A percentile compares a stretch with the other conserved stretches of the same genome.
phyloP scores from a whole-genome alignment of 805 yeast species.

The Schizosaccharomyces lindneri region DNA sequence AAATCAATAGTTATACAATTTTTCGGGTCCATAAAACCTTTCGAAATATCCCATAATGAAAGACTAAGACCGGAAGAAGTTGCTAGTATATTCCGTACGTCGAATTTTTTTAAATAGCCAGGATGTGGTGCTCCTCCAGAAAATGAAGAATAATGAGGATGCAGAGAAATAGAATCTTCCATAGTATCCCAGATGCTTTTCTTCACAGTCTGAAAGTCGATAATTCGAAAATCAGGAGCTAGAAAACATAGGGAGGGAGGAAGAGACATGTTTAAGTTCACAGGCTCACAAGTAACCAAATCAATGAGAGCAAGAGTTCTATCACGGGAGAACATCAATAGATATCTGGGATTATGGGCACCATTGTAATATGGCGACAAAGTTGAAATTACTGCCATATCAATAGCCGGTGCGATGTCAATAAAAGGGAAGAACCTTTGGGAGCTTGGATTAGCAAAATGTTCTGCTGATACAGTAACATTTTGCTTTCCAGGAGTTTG shows the following conservation, averaged over 20 bases:
- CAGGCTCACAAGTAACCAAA: neutral
- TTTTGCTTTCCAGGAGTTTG: constrained; percentile 30
- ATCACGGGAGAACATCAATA: constrained; percentile 32
- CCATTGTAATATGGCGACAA: constrained; percentile 60
- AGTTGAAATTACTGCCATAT: constrained; percentile 29
- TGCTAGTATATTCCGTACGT: constrained; percentile 27
- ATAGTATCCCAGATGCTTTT: neutral
- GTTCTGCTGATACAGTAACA: constrained; percentile 45
- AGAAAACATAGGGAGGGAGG: neutral
- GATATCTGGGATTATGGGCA: constrained; percentile 44
- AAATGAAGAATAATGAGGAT: constrained; percentile 8
- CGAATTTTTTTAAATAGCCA: constrained; percentile 23
- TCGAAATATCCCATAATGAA: constrained; percentile 59
- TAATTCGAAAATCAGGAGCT: neutral
- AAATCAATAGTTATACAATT: constrained; percentile 29
- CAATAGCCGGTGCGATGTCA: constrained; percentile 16
- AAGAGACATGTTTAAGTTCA: neutral
- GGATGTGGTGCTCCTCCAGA: constrained; percentile 46
- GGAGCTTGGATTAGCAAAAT: constrained; percentile 35
- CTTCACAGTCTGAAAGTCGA: neutral
- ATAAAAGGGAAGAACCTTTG: constrained; percentile 33
- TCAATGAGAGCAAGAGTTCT: neutral
- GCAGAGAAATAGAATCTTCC: neutral
- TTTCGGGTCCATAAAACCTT: constrained; percentile 36
- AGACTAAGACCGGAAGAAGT: constrained; percentile 34